phyloP scores from a whole-genome alignment of 2,329 filamentous ascomycete species.

The Ophiosphaerella korrae region DNA sequence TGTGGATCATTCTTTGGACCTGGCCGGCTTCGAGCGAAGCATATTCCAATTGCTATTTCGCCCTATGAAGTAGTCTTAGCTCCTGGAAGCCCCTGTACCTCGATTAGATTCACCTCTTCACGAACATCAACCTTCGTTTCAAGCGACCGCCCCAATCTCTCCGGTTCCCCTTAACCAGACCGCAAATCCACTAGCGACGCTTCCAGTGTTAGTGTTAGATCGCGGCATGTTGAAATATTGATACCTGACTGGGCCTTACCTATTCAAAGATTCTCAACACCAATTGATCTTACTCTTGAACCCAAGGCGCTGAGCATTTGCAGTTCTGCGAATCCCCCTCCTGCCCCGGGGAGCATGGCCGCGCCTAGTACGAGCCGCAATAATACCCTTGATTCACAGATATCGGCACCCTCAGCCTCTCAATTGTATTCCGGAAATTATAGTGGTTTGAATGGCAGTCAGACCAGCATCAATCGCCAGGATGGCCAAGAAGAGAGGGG shows the following conservation, averaged over 20 bases:
- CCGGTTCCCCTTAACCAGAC: conserved; percentile 30
- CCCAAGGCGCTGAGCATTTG: conserved; percentile 20
- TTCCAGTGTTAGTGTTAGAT: conserved; percentile 35
- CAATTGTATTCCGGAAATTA: conserved; percentile 47
- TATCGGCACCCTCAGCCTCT: conserved; percentile 51
- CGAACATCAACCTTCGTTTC: conserved; percentile 39
- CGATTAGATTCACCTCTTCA: conserved; percentile 39
- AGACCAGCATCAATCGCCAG: conserved; percentile 52
- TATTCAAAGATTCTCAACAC: conserved; percentile 45
- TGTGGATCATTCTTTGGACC: conserved; percentile 23
- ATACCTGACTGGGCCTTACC: conserved; percentile 54
- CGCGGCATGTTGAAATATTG: conserved; percentile 57
- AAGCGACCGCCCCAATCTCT: conserved; percentile 36
- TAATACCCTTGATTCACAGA: conserved; percentile 55
- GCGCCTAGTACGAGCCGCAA: conserved; percentile 51
- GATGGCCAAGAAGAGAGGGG: conserved; percentile 49
- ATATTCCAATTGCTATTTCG: conserved; percentile 53
- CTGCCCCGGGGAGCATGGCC: conserved; percentile 49
- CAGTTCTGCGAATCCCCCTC: conserved; percentile 23
- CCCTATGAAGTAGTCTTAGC: conserved; percentile 48
- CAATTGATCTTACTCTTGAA: conserved; percentile 34
- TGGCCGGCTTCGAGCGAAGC: conserved; percentile 42
- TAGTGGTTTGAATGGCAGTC: conserved; percentile 52
- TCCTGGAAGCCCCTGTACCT: conserved; percentile 44
- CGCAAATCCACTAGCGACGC: conserved; percentile 39